phyloP scores from a whole-genome alignment of 495 filamentous ascomycete species.

The Thermothielavioides terrestris region DNA sequence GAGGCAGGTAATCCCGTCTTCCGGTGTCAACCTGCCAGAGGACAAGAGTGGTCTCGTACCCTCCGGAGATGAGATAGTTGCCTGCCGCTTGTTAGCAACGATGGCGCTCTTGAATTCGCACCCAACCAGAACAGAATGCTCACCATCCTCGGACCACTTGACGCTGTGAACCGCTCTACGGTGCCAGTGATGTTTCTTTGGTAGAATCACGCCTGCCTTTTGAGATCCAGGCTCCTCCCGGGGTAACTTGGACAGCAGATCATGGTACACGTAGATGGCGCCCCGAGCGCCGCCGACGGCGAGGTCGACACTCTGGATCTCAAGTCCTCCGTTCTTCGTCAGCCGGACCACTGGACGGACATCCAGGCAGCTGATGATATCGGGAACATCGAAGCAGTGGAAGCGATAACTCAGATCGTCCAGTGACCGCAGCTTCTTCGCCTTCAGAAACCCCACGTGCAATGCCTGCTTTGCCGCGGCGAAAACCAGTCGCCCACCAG shows the following conservation, averaged over 20 bases:
- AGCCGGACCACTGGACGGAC: slow-evolving; percentile 22
- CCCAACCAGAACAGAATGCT: slow-evolving; percentile 15
- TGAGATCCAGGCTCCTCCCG: slow-evolving; percentile 13
- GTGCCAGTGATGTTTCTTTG: slow-evolving; percentile 82
- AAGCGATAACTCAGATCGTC: slow-evolving; percentile 41
- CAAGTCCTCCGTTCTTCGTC: slow-evolving; percentile 28
- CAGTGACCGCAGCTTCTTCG: slow-evolving; percentile 14
- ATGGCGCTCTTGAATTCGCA: not conserved
- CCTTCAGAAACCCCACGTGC: slow-evolving; percentile 30
- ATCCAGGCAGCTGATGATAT: slow-evolving; percentile 53
- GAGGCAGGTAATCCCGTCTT: slow-evolving; percentile 69
- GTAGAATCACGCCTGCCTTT: slow-evolving; percentile 33
- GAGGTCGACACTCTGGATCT: slow-evolving; percentile 49
- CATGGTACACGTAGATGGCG: slow-evolving; percentile 67
- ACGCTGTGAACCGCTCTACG: slow-evolving; percentile 67
- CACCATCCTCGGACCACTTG: slow-evolving; percentile 89
- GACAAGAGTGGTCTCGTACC: slow-evolving; percentile 79
- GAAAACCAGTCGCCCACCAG: slow-evolving; percentile 26
- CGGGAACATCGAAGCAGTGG: slow-evolving; percentile 41
- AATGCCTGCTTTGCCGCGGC: slow-evolving; percentile 31
- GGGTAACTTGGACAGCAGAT: slow-evolving; percentile 53
- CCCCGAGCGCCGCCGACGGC: slow-evolving; percentile 67
- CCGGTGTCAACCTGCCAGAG: slow-evolving; percentile 93
- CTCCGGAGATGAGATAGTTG: slow-evolving; percentile 93
- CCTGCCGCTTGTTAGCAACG: slow-evolving; percentile 42